These are phyloP conservation scores for Cornus suecica DNA, from an alignment of 148 eudicot species.

Conservation along the genomic window DNA sequence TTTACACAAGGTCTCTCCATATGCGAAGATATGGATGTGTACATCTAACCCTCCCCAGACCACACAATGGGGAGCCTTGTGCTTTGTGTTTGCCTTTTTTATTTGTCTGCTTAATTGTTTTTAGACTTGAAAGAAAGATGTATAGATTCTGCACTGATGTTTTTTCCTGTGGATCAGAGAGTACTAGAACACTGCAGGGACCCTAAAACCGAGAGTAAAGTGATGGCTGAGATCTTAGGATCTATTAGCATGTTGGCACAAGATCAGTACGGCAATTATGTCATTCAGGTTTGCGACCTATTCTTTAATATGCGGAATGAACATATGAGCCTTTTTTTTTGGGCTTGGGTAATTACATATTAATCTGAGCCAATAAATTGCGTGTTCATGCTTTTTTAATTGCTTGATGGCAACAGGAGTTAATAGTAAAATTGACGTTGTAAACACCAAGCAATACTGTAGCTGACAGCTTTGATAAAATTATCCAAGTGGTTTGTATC, in stretches of 20 bases:
- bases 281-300: conserved; percentile 71
- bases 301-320: neutral
- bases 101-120: neutral
- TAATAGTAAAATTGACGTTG: neutral
- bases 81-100: no score
- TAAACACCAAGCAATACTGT: neutral
- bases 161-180: conserved; percentile 48
- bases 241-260: conserved; percentile 95
- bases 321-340: no score
- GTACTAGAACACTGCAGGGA: conserved; percentile 90
- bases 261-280: conserved; percentile 99
- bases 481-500: neutral
- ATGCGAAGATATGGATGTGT: no score
- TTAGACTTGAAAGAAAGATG: neutral
- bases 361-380: no score
- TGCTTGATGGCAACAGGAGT: conserved; percentile 3
- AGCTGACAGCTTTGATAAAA: neutral
- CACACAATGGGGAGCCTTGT: no score
- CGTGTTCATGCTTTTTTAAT: neutral
- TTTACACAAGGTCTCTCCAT: no score
- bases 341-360: no score
- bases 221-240: conserved; percentile 88
- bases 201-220: conserved; percentile 77
- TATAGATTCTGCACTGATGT: neutral
- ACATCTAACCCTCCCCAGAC: no score